Conservation (phyloP, 176 grass and related monocot genomes). For the Themeda triandra region DNA sequence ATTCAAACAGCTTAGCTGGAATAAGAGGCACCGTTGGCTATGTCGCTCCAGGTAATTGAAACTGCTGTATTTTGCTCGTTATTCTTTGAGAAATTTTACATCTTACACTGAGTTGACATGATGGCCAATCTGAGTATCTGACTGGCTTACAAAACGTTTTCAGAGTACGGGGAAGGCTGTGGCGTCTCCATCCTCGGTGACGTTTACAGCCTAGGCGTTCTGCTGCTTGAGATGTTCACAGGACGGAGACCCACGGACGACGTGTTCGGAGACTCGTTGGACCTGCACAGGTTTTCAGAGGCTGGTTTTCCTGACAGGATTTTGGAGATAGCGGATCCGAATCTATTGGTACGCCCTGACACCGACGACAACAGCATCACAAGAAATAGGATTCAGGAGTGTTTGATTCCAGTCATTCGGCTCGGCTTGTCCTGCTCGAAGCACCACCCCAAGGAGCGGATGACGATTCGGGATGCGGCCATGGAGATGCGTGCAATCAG, state of each 20-base stretch:
- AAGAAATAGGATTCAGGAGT: neutral
- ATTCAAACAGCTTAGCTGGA: neutral
- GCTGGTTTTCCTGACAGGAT: neutral
- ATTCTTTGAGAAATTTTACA: too few species aligned
- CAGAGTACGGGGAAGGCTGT: neutral
- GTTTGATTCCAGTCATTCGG: neutral
- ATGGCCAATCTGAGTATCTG: neutral
- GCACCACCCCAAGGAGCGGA: neutral
- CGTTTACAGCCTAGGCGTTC: neutral
- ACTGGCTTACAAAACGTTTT: neutral
- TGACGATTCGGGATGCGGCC: neutral
- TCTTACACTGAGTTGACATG: too few species aligned
- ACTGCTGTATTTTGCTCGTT: neutral
- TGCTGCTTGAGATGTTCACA: constrained; percentile 7
- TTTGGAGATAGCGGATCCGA: neutral
- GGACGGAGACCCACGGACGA: neutral
- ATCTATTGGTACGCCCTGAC: neutral
- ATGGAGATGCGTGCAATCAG: neutral
- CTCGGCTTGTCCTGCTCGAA: constrained; percentile 3
- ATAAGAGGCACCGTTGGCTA: constrained; percentile 36
- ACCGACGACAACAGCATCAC: neutral
- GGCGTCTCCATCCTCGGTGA: neutral
- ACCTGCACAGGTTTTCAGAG: neutral
- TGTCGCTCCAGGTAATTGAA: constrained; percentile 32
- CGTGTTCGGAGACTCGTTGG: neutral